Evolutionary conservation across 257 asterid species (phyloP).

Genomic region (Nicotiana obtusifolia): DNA sequence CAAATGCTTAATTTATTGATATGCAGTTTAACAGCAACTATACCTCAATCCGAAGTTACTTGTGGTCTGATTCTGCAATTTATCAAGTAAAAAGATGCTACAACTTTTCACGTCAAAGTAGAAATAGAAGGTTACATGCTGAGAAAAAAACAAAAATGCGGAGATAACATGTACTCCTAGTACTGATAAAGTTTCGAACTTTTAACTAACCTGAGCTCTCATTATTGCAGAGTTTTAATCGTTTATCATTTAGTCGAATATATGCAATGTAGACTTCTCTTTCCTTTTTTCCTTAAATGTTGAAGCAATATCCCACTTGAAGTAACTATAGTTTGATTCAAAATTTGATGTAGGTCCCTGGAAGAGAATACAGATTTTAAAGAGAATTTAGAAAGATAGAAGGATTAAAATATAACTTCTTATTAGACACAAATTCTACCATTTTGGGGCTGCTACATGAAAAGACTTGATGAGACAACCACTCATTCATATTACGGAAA

Average conservation of each 20-base stretch:
- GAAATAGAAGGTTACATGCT: neutral
- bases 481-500: too few relatives aligned
- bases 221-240: too few relatives aligned
- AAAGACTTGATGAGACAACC: too few relatives aligned
- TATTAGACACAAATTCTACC: too few relatives aligned
- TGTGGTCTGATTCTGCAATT: neutral
- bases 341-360: conserved; percentile 94
- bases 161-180: neutral
- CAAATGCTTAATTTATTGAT: neutral
- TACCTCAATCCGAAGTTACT: too few relatives aligned
- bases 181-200: too few relatives aligned
- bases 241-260: neutral
- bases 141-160: neutral
- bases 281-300: conserved; percentile 45
- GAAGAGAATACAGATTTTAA: neutral
- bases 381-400: neutral
- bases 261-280: conserved; percentile 13
- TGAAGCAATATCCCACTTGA: conserved; percentile 80
- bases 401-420: too few relatives aligned
- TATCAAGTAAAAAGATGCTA: neutral
- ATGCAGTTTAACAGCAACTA: too few relatives aligned
- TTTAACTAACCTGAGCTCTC: neutral
- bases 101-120: neutral
- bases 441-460: too few relatives aligned
- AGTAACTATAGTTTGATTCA: conserved; percentile 91